Evolutionary conservation across 257 asterid genomes (phyloP).

Genomic region (Cynanchum wilfordii): DNA sequence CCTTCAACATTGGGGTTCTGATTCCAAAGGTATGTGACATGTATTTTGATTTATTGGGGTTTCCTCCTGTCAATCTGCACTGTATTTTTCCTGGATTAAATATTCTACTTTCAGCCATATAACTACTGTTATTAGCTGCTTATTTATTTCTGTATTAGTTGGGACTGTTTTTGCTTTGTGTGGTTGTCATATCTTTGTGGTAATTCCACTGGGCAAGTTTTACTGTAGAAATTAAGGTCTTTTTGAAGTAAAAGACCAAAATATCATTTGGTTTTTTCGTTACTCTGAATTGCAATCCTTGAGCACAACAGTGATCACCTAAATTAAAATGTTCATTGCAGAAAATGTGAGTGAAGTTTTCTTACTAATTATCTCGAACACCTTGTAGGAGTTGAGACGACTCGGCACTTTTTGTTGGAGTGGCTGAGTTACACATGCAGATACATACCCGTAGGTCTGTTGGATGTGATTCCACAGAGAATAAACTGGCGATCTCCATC

Average conservation of each 20-base stretch:
- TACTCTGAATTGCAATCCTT: not conserved
- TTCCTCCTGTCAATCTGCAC: not conserved
- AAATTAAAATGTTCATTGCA: not conserved
- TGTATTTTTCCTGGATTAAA: not conserved
- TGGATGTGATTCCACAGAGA: constrained; percentile 71
- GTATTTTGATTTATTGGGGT: too few relatives aligned
- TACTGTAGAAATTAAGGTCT: too few relatives aligned
- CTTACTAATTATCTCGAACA: not conserved
- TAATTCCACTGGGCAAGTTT: not conserved
- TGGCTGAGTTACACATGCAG: constrained; percentile 87
- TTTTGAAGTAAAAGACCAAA: too few relatives aligned
- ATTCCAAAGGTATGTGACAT: constrained; percentile 60
- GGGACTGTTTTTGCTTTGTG: not conserved
- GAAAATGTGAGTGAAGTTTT: not conserved
- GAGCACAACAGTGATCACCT: not conserved
- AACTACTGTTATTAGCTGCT: not conserved
- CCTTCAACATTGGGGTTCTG: constrained; percentile 99
- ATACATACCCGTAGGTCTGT: constrained; percentile 83
- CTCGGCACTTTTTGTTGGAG: constrained; percentile 87
- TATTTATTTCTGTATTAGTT: not conserved
- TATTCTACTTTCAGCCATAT: too few relatives aligned
- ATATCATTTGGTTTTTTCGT: too few relatives aligned
- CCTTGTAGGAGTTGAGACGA: constrained; percentile 79
- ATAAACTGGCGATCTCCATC: constrained; percentile 92
- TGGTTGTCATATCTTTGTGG: not conserved